phyloP scores from a whole-genome alignment of 2,329 filamentous ascomycete species.

The Chrysoporthe deuterocubensis region DNA sequence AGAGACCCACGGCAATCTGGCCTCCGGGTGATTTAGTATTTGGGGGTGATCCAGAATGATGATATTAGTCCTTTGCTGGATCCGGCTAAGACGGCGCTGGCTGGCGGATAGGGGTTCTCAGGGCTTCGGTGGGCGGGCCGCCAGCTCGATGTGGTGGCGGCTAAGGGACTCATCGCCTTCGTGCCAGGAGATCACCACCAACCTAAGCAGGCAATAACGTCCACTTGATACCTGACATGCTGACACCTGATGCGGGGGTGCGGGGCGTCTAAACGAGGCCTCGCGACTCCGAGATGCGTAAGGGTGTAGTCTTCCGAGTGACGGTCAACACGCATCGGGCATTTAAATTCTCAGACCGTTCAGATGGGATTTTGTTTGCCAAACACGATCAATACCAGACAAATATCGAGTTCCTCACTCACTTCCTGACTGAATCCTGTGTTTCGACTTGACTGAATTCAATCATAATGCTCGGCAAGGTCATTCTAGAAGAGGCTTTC shows the following conservation, averaged over 20 bases:
- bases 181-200: neutral
- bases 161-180: neutral
- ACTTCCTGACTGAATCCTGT: too few relatives aligned
- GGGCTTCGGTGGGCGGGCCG: neutral
- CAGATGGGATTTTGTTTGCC: neutral
- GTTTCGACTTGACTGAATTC: too few relatives aligned
- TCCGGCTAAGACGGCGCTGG: neutral
- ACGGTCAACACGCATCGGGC: neutral
- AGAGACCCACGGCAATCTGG: neutral
- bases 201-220: neutral
- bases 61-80: neutral
- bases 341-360: neutral
- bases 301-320: neutral
- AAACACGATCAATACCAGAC: neutral
- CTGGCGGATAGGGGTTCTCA: neutral
- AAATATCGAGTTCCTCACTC: neutral
- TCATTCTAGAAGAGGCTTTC: slow-evolving; percentile 66
- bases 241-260: neutral
- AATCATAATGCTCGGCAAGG: slow-evolving; percentile 59
- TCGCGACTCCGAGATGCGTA: neutral
- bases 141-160: neutral
- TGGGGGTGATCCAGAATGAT: neutral
- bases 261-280: neutral
- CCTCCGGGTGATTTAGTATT: neutral
- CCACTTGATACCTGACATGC: neutral